Base-by-base conservation (phyloP, 2,329 filamentous ascomycete species). In the Botrytis deweyae region DNA sequence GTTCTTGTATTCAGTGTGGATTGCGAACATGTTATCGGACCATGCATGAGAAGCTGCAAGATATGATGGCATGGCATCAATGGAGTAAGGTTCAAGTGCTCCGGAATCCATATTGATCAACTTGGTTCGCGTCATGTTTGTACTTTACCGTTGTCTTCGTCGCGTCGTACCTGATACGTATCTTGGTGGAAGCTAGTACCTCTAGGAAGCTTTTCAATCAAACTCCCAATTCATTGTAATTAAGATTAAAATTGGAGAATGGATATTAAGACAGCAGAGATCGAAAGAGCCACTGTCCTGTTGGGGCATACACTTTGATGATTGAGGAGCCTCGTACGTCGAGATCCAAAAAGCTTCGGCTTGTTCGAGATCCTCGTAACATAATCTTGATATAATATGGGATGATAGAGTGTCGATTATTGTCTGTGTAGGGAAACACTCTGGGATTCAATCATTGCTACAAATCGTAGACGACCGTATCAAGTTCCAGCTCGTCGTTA, bases 31-130 rank as follows among this genome's bases (percentile, higher is more conserved):
- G 22, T 55, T 46, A 12, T 70, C 66, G 4, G 72, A 49, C 72
- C 72, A 64, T 33, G 72, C 72, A 69, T 71, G 72, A 33, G 66
- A 73, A 22, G 55, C 38, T 38, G 72, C 72, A n/a, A 73, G 66
- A 70, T 73, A 73, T 9, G 58, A 64, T 22, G 72, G 66, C 70
- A 72, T 72, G n/a, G 46, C 9, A 69, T 40, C 25, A 12, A 72
- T n/a, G 20, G 70, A 10, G 33, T 69, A 59, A 36, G 64, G 29
- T 29, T 72, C 70, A 69, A 72, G 63, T 40, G 42, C 33, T 10
- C 69, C 69, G 4, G 58, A 63, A 42, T 64, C 58, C 69, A 71
- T 71, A 25, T 71, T 44, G 16, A 70, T 62, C 14, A 70, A 61
- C 55, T 44, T 70, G 7, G 67, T 70, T 61, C 38, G 36, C 29